Evolutionary conservation across 257 asterid species (phyloP), one percentile per base, ranked within the genome.

Genomic region (Salvia splendens): DNA sequence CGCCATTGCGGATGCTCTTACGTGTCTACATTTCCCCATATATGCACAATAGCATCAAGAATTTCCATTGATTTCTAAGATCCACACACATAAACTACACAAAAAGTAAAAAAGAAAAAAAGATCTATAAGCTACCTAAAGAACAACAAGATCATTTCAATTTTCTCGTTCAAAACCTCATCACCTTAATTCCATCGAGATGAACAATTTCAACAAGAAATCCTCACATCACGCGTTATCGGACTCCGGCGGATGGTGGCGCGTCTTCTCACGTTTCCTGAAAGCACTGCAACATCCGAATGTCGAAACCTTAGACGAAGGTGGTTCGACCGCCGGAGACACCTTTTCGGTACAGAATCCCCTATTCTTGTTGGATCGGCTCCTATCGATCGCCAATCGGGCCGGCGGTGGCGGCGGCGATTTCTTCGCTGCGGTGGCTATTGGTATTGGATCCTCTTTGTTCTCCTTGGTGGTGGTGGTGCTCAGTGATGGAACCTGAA

Each of bases 251-350:
- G 76, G 74, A 5, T 78, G 86, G 77, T 78, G 82, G 80, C 76
- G 84, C 42, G 80, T 70, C 78, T 82, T 82, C 20, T 69, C 59
- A 8, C 54, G 15, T 46, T 75, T 80, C 41, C 70, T 80, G 12
- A 80, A 80, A 28, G 74, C 80, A 1, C 56, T 15, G 78, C 85
- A 83, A 11, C 64, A 70, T 9, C 85, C 88, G 53, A 81, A 83
- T 0, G 81, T 82, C 17, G 88, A 77, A 1, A 83, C 78, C 79
- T 59, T 83, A 6, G 88, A 89, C 41, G 87, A 85, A 40, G 80
- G 74, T 62, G 87, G 87, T 48, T 85, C 91, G 5, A 77, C 61
- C 32, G 81, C 77, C 70, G 78, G 75, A 12, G 84, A 71, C 3
- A 78, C 81, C 62, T 68, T 83, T 48, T 83, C 83, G 3, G 85